These are phyloP conservation scores for Cenchrus americanus DNA, from an alignment of 176 grass and related monocot genomes.

Conservation along the genomic window DNA sequence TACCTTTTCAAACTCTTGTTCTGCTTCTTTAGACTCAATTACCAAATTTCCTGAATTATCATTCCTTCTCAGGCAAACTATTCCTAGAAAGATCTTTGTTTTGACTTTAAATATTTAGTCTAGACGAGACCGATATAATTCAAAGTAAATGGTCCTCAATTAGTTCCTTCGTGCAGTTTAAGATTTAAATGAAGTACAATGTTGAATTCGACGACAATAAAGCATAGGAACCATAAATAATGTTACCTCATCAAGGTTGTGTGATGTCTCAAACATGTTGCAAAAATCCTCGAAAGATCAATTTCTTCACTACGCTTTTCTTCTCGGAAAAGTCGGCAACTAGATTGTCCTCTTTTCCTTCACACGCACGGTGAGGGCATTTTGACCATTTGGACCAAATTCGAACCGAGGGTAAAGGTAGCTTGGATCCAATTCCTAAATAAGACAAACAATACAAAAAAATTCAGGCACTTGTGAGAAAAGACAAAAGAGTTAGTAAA, in stretches of 20 bases:
- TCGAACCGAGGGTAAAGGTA: slow-evolving; percentile 57
- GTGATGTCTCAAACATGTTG: slow-evolving; percentile 64
- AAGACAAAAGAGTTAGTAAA: not conserved
- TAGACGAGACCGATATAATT: not conserved
- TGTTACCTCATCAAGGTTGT: slow-evolving; percentile 77
- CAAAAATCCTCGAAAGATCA: slow-evolving; percentile 71
- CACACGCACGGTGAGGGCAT: slow-evolving; percentile 26
- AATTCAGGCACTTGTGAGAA: not conserved
- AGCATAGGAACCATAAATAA: not conserved
- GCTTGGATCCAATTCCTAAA: slow-evolving; percentile 94
- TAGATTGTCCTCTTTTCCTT: slow-evolving; percentile 46
- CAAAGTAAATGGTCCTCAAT: slow-evolving; percentile 4
- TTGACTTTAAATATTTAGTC: not conserved
- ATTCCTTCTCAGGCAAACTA: not conserved
- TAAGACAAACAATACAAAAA: slow-evolving; percentile 25
- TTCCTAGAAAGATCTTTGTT: not conserved
- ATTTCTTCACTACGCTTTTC: slow-evolving; percentile 58
- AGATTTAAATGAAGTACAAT: not conserved
- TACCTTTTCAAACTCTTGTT: not conserved
- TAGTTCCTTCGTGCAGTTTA: not conserved
- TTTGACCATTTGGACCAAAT: slow-evolving; percentile 26
- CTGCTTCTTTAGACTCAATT: slow-evolving; percentile 6
- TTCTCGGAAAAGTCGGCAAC: slow-evolving; percentile 25
- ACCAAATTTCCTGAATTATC: not conserved
- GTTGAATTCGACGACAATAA: not conserved